Conservation (phyloP, 2,329 filamentous ascomycete genomes). For the Teratosphaeria destructans region DNA sequence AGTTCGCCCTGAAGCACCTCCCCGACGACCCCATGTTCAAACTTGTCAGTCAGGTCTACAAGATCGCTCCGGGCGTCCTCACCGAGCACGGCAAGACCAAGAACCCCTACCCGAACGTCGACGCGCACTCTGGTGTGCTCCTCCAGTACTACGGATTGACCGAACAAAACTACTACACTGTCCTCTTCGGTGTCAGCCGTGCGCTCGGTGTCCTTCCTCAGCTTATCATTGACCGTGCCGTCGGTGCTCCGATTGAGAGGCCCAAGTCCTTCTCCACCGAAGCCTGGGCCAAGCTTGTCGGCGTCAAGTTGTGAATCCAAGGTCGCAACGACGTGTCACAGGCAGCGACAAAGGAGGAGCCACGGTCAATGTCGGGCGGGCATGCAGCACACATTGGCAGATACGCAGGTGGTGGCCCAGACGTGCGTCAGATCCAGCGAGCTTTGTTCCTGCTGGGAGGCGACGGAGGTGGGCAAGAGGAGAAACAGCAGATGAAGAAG, state of each 20-base stretch:
- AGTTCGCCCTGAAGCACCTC: conserved; percentile 88
- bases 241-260: conserved; percentile 94
- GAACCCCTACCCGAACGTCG: conserved; percentile 98
- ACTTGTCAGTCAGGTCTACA: conserved; percentile 99
- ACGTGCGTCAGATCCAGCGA: conserved; percentile 7
- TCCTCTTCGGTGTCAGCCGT: conserved; percentile 96
- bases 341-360: not conserved
- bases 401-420: conserved; percentile 2
- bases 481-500: conserved; percentile 1
- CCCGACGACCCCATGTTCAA: conserved; percentile 99
- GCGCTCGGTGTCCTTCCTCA: conserved; percentile 97
- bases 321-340: conserved; percentile 1
- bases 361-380: not conserved
- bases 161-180: conserved; percentile 99
- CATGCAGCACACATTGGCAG: conserved; percentile 5
- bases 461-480: conserved; percentile 16
- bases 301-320: conserved; percentile 68
- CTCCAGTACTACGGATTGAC: conserved; percentile 99
- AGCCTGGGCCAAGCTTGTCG: conserved; percentile 86
- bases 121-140: conserved; percentile 96
- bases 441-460: conserved; percentile 17
- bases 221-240: conserved; percentile 97
- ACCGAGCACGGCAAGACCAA: conserved; percentile 99
- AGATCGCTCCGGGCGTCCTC: conserved; percentile 94
- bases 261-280: conserved; percentile 99